Evolutionary conservation across 2,329 filamentous ascomycete species (phyloP).

Genomic region (Microsporum ferrugineum): DNA sequence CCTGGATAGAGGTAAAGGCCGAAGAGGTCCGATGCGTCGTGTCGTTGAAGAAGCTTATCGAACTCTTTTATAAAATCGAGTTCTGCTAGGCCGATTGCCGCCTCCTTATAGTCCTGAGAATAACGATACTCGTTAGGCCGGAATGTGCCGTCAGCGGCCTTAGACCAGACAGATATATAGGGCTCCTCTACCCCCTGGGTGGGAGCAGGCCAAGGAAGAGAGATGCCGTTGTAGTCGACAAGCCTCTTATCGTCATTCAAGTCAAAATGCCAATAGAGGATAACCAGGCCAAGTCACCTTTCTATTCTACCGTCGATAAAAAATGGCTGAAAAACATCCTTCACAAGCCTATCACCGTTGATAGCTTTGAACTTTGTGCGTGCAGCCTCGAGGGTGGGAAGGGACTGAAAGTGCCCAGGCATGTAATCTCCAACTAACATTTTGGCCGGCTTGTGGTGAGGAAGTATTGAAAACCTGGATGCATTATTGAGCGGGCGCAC

Average conservation of each 20-base stretch:
- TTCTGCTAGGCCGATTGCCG: not conserved
- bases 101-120: not conserved
- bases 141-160: not conserved
- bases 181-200: slow-evolving; percentile 1
- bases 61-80: slow-evolving; percentile 6
- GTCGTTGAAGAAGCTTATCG: slow-evolving; percentile 3
- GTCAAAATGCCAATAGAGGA: slow-evolving; percentile 6
- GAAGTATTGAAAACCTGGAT: not conserved
- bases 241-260: not conserved
- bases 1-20: slow-evolving; percentile 8
- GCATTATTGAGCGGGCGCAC: not conserved
- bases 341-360: not conserved
- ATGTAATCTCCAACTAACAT: not conserved
- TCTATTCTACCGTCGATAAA: slow-evolving; percentile 8
- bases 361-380: not conserved
- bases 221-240: slow-evolving; percentile 7
- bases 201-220: slow-evolving; percentile 3
- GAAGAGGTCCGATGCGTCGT: slow-evolving; percentile 1
- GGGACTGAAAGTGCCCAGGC: not conserved
- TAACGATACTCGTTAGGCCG: slow-evolving; percentile 4
- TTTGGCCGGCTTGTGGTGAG: not conserved
- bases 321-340: slow-evolving; percentile 6
- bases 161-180: slow-evolving; percentile 4
- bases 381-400: slow-evolving; percentile 4
- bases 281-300: slow-evolving; percentile 2